These are phyloP conservation scores for Amyloporia xantha DNA, from an alignment of 768 basidiomycete genomes.

Conservation along the genomic window DNA sequence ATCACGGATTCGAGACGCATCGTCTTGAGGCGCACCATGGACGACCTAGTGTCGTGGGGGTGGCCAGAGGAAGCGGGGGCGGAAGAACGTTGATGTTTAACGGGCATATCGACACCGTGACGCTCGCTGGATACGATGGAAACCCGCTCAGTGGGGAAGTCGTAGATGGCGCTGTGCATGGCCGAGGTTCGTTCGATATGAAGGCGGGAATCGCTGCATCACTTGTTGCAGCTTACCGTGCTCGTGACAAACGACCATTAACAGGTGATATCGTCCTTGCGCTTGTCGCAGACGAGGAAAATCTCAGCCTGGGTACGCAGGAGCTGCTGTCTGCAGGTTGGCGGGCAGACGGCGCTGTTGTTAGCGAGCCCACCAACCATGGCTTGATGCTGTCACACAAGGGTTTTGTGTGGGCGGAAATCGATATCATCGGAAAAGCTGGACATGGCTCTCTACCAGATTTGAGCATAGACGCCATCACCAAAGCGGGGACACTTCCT, in stretches of 20 bases:
- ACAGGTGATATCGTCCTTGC: slow-evolving; percentile 1
- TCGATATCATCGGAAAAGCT: slow-evolving; percentile 2
- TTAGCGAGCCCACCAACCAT: slow-evolving; percentile 3
- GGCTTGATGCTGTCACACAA: slow-evolving; percentile 5
- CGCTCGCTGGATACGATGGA: slow-evolving; percentile 3
- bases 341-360: slow-evolving; percentile 4
- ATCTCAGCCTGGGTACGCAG: slow-evolving; percentile 2
- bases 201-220: slow-evolving; percentile 5
- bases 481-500: slow-evolving; percentile 7
- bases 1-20: slow-evolving; percentile 3
- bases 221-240: slow-evolving; percentile 2
- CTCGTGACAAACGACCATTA: not conserved
- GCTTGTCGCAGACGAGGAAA: slow-evolving; percentile 6
- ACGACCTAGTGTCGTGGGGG: slow-evolving; percentile 1
- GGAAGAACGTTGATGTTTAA: slow-evolving; percentile 3
- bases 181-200: slow-evolving; percentile 5
- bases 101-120: slow-evolving; percentile 6
- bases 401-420: slow-evolving; percentile 4
- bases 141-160: slow-evolving; percentile 3
- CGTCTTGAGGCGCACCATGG: slow-evolving; percentile 1
- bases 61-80: not conserved
- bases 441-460: slow-evolving; percentile 6
- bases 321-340: slow-evolving; percentile 3
- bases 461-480: slow-evolving; percentile 4
- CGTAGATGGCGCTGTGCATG: slow-evolving; percentile 1